phyloP scores from a whole-genome alignment of 2,329 filamentous ascomycete genomes.

The Tympanopsis confertula region DNA sequence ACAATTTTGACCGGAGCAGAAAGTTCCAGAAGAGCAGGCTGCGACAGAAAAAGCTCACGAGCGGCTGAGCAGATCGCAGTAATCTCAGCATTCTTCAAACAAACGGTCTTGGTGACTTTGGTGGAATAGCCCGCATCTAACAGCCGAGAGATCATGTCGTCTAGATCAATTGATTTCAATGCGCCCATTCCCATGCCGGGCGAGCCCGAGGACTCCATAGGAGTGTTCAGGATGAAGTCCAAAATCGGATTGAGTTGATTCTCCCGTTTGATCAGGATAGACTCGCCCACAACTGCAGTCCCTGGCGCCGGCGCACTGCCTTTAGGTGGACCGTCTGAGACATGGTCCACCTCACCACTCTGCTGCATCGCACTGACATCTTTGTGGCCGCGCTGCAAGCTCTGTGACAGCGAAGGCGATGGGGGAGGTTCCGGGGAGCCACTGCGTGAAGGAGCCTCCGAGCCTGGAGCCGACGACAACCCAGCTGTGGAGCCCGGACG shows the following conservation, averaged over 20 bases:
- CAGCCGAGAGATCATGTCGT: slow-evolving; percentile 92
- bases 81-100: slow-evolving; percentile 94
- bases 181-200: slow-evolving; percentile 72
- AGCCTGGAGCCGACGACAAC: not conserved
- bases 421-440: not conserved
- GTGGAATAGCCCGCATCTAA: slow-evolving; percentile 90
- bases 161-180: slow-evolving; percentile 83
- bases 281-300: slow-evolving; percentile 56
- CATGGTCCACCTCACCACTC: slow-evolving; percentile 1
- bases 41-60: slow-evolving; percentile 78
- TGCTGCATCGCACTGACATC: not conserved
- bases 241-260: slow-evolving; percentile 57
- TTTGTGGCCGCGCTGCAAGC: not conserved
- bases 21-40: slow-evolving; percentile 83
- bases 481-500: not conserved
- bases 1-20: slow-evolving; percentile 96
- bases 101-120: slow-evolving; percentile 95
- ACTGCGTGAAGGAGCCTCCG: not conserved
- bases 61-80: slow-evolving; percentile 83
- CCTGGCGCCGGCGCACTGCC: not conserved
- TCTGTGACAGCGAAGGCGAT: not conserved
- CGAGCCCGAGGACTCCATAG: slow-evolving; percentile 24
- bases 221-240: slow-evolving; percentile 34
- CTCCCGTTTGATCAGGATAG: slow-evolving; percentile 77
- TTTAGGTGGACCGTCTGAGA: not conserved